Percentiles rank a stretch among this genome's conserved stretches.
phyloP scores from a whole-genome alignment of 345 rosid genomes.

The Brassica rapa region DNA sequence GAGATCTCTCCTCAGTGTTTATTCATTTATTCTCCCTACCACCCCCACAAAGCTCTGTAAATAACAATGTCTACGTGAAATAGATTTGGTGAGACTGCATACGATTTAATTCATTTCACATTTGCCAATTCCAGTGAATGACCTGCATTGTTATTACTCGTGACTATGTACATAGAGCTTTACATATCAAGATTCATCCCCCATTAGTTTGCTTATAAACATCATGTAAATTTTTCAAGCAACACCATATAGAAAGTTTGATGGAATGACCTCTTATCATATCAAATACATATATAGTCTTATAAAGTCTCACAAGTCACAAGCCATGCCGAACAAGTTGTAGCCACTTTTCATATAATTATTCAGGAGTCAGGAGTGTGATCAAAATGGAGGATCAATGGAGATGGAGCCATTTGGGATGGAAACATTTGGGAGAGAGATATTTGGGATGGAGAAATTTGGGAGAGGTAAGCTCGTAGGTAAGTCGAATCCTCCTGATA shows the following conservation, averaged over 20 bases:
- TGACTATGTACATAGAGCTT: background rate
- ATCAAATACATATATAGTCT: background rate
- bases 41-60: constrained; percentile 15
- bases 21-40: background rate
- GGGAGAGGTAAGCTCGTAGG: constrained; percentile 57
- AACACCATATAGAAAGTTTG: background rate
- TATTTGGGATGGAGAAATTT: constrained; percentile 45
- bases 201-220: constrained; percentile 16
- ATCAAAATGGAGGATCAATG: constrained; percentile 58
- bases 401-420: constrained; percentile 49
- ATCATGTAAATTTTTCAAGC: background rate
- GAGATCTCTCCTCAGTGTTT: too few relatives aligned
- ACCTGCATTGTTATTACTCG: constrained; percentile 2
- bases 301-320: constrained; percentile 14
- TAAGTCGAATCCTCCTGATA: constrained; percentile 64
- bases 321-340: background rate
- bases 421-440: background rate
- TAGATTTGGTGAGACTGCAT: constrained; percentile 10
- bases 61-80: constrained; percentile 19
- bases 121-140: constrained; percentile 5
- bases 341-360: background rate
- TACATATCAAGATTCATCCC: background rate
- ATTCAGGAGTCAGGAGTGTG: background rate
- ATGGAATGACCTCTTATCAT: background rate
- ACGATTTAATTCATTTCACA: constrained; percentile 17